phyloP scores from a whole-genome alignment of 2,329 filamentous ascomycete species.

The Beauveria rudraprayagi region DNA sequence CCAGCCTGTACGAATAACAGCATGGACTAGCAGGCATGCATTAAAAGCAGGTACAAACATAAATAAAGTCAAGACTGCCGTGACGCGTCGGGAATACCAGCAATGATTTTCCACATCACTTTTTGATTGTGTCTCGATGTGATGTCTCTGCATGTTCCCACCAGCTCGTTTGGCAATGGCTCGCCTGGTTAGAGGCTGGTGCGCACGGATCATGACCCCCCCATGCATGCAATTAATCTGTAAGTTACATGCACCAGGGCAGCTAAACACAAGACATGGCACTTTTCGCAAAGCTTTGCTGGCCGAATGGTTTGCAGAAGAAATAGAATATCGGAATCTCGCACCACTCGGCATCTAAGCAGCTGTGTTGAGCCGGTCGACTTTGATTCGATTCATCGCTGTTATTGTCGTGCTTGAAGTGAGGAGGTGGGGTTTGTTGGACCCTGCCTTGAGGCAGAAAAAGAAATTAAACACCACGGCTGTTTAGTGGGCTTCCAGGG shows the following conservation, averaged over 20 bases:
- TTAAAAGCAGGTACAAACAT: too few species aligned
- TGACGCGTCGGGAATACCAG: too few species aligned
- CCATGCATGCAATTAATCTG: conserved; percentile 2
- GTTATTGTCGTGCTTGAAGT: background rate
- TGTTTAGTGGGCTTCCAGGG: background rate
- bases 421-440: background rate
- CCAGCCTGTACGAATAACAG: too few species aligned
- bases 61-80: too few species aligned
- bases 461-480: background rate
- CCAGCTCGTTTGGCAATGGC: background rate
- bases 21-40: too few species aligned
- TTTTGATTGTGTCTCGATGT: background rate
- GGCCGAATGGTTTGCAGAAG: background rate
- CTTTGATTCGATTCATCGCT: too few species aligned
- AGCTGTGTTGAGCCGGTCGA: too few species aligned
- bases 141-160: background rate
- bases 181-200: background rate
- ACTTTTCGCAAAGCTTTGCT: background rate
- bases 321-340: background rate
- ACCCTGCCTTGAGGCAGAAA: background rate
- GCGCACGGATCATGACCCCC: background rate
- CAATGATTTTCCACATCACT: too few species aligned
- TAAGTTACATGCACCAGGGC: background rate
- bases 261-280: background rate
- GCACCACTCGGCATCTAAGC: too few species aligned